phyloP scores from a whole-genome alignment of 1,284 basidiomycete species.

The Malassezia furfur region DNA sequence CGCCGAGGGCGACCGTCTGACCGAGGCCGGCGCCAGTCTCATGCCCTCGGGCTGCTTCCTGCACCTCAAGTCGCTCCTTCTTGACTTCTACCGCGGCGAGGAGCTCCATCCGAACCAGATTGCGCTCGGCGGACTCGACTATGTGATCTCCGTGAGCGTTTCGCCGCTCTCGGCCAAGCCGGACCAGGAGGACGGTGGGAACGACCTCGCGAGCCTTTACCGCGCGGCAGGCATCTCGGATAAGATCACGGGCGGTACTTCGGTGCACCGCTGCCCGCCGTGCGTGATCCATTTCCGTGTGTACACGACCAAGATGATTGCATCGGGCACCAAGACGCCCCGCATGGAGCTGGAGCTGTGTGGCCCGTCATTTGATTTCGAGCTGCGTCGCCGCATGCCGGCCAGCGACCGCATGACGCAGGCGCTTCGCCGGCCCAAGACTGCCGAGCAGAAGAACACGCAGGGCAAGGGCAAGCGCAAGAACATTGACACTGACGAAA shows the following conservation, averaged over 20 bases:
- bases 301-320: conserved; percentile 67
- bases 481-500: conserved; percentile 82
- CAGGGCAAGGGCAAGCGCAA: conserved; percentile 77
- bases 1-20: conserved; percentile 27
- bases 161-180: conserved; percentile 16
- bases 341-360: conserved; percentile 69
- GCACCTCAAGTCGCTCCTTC: conserved; percentile 73
- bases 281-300: conserved; percentile 71
- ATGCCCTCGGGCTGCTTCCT: conserved; percentile 32
- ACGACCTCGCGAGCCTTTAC: conserved; percentile 29
- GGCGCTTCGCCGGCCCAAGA: conserved; percentile 73
- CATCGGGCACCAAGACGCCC: conserved; percentile 52
- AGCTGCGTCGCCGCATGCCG: conserved; percentile 63
- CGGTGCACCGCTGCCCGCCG: conserved; percentile 52
- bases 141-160: conserved; percentile 60
- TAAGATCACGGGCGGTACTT: conserved; percentile 49
- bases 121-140: conserved; percentile 71
- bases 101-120: conserved; percentile 66
- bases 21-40: conserved; percentile 23
- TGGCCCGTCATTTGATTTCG: conserved; percentile 82
- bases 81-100: conserved; percentile 72
- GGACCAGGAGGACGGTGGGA: conserved; percentile 2
- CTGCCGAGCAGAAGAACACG: conserved; percentile 60
- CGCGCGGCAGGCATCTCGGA: conserved; percentile 31
- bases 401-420: conserved; percentile 72